Base-by-base conservation (phyloP, 768 basidiomycete genomes). In the Leucosporidium scottii region DNA sequence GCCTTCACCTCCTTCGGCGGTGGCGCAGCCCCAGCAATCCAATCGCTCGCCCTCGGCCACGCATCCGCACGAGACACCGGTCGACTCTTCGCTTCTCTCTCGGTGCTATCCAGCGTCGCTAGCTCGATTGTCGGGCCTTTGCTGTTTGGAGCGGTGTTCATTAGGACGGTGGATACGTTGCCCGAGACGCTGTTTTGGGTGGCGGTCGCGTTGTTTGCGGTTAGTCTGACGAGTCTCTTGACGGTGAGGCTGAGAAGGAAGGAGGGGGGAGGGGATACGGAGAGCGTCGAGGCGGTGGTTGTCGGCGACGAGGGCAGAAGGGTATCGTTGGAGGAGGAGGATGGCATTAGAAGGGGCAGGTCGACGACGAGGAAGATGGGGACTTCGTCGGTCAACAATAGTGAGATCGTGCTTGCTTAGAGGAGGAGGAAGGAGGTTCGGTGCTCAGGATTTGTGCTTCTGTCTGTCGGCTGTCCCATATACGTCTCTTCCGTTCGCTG, bases 1-100 rank as follows among this genome's bases (percentile, higher is more conserved):
- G 48, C 66, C 23, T 20, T 74, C 36, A 66, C 70, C 36, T 62
- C 72, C 2, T 61, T 75, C 47, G 75, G 69, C 4, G 49, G 54
- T 17, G 75, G 75, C 49, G 71, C 73, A 18, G 48, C 39, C 0
- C 72, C 72, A 20, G 73, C 75, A 1, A 25, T 75, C 27, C 73
- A 73, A 55, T 74, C 73, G 20, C 67, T 76, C 60, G 73, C 72
- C 13, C 59, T 75, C 17, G 71, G 67, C 31, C 74, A 74, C 58
- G 70, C 71, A 53, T 56, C 67, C 23, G 71, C 74, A 0, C 70
- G 70, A n/a, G 74, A 76, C 51, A 51, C 71, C 0, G 74, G 74
- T 0, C 54, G 48, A n/a, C 60, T 76, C 23, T 73, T 75, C 51
- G 75, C 74, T 4, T 34, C 30, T 8, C 47, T 75, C 3, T 47